Base-by-base conservation (phyloP, 768 basidiomycete genomes). In the Amanita molliuscula region DNA sequence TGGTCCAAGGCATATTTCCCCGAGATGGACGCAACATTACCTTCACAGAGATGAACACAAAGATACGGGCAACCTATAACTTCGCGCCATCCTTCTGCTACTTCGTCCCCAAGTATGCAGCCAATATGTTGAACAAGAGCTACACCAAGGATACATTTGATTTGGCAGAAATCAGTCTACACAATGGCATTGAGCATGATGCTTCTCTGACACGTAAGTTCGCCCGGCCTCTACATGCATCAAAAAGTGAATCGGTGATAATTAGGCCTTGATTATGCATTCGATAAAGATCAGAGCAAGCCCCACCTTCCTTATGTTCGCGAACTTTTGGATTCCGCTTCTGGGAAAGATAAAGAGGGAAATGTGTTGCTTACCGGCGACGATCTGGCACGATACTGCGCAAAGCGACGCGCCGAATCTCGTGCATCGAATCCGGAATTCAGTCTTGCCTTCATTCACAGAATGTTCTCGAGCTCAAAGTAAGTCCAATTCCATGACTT, bases 161-260 rank as follows among this genome's bases (percentile, higher is more conserved):
- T 57, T 66, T 90, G 10, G 65, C 67, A 7, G 85, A 89, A 29
- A 69, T 90, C 36, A 77, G 77, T 58, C 59, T 83, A 10, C 88
- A 89, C 62, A 88, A 87, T 53, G 79, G 81, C 5, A 86, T 86
- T 48, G 84, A 85, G 54, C 82, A 85, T 55, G 82, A 85, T 57
- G 81, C 67, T 0, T 82, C 81, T 0, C 65, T 85, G 18, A 69
- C 72, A 13, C 72, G 82, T 82, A 61, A 41, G 77, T 72, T 72
- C 9, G 74, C 23, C 5, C 28, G 31, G 18, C 18, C 13, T 6
- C 7, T 15, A 16, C 31, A 23, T 33, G 8, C 18, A 20, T 16
- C 40, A 43, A 16, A 16, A 33, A 28, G 31, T 25, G 9, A 33
- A 28, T 35, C 8, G 16, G 11, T 18, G 21, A 37, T 47, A 37